Evolutionary conservation across 2,329 filamentous ascomycete genomes (phyloP).

Genomic region (Ramichloridium luteum): DNA sequence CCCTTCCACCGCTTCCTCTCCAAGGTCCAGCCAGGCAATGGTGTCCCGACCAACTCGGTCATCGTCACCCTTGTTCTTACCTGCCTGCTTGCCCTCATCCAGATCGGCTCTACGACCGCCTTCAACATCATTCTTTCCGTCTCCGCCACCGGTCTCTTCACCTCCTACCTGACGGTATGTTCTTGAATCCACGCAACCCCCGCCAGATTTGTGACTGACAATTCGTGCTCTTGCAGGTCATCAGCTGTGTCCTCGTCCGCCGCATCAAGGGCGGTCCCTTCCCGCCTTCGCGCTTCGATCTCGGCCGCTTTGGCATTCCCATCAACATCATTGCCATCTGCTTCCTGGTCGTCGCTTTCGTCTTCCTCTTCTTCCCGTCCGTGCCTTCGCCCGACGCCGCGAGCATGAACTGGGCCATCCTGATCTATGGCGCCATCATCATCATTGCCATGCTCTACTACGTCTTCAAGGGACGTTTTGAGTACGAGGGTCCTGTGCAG

Average conservation of each 20-base stretch:
- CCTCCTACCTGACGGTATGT: slow-evolving; percentile 15
- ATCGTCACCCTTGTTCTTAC: slow-evolving; percentile 17
- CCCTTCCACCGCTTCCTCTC: slow-evolving; percentile 19
- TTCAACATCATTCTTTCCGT: slow-evolving; percentile 33
- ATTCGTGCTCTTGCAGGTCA: too few species aligned
- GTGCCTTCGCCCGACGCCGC: slow-evolving; percentile 15
- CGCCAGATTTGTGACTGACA: too few species aligned
- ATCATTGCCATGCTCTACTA: slow-evolving; percentile 13
- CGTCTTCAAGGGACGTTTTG: slow-evolving; percentile 10
- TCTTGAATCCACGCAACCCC: too few species aligned
- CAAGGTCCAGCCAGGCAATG: slow-evolving; percentile 14
- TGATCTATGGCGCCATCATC: slow-evolving; percentile 16
- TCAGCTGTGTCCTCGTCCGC: slow-evolving; percentile 14
- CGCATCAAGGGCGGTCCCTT: slow-evolving; percentile 14
- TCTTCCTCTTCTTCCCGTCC: slow-evolving; percentile 17
- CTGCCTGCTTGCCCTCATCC: slow-evolving; percentile 24
- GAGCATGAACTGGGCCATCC: slow-evolving; percentile 21
- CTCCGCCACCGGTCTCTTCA: slow-evolving; percentile 16
- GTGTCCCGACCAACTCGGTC: slow-evolving; percentile 21
- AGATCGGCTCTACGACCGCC: slow-evolving; percentile 29
- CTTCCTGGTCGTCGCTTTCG: slow-evolving; percentile 12
- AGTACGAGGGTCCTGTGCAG: slow-evolving; percentile 17
- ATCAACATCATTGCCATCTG: slow-evolving; percentile 13
- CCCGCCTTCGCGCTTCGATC: slow-evolving; percentile 13
- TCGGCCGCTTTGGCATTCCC: slow-evolving; percentile 20